Base-by-base conservation (phyloP, 192 early-diverging fungal species). In the Entomortierella parvispora region DNA sequence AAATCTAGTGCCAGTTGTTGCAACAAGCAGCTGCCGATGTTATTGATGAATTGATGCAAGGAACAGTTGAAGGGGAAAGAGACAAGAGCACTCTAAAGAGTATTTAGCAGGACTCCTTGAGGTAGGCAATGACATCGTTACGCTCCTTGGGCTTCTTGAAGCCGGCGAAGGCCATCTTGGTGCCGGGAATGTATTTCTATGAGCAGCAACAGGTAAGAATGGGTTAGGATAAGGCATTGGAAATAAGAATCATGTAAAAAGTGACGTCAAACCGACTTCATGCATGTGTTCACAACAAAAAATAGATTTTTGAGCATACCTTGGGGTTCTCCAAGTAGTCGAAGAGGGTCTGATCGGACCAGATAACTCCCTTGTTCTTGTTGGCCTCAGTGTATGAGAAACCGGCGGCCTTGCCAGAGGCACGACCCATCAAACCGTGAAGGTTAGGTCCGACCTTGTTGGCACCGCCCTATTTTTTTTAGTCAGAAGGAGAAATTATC, bases 261-360 rank as follows among this genome's bases (percentile, higher is more conserved):
- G 20, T 34, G 18, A 66, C 53, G 44, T 34, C 15, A 40, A 31
- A 37, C 2, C 17, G 12, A 20, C 20, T 40, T 58, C 22, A 37
- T 58, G 29, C 34, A 37, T 58, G 29, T 31, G 29, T 58, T 33
- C 17, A 9, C 40, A 40, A 40, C n/a, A 40, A 40, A 40, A 40
- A 9, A 9, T 40, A 5, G 37, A 40, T 40, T 40, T 40, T 18
- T 32, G 55, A 29, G 23, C 20, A 23, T 71, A 72, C 93, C 96
- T 99, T 99, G 69, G 97, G 97, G 91, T 99, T 97, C 91, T 96
- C 95, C 48, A 94, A 90, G 89, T 99, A 97, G 29, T 92, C 88
- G 82, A 97, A 99, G 74, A 99, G 90, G 59, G 95, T 91, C 58
- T 99, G 83, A 67, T 97, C 94, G 52, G 62, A 54, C 97, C 97